Evolutionary conservation across 2,329 filamentous ascomycete genomes (phyloP), one percentile per base, ranked within the genome.

Genomic region (Akanthomyces uredinophilus): DNA sequence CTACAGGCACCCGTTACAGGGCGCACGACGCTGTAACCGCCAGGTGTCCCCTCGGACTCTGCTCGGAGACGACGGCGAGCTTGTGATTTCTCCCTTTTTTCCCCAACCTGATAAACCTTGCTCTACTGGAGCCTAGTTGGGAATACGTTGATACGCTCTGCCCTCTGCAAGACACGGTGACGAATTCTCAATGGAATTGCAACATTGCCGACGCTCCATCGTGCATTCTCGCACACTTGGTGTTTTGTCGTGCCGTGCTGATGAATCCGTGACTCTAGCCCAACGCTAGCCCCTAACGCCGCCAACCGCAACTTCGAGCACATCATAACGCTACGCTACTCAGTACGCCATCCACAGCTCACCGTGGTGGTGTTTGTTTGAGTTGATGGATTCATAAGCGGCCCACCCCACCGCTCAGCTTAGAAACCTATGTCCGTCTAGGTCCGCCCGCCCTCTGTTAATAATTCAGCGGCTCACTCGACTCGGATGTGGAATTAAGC

Each of bases 351-450:
- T 51, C 46, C 35, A 8, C 55, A 18, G n/a, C 51, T 47, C 6
- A 22, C 24, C 22, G 22, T 16, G 8, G 7, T 46, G 29, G 7
- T 22, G 16, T 22, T 18, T 32, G 14, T 37, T n/a, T 52, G 37
- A 52, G 49, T 39, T 22, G n/a, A 3, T 41, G n/a, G 57, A 60
- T 60, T 60, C 39, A 51, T 60, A 60, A 60, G 43, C 57, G 6
- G 22, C 7, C 20, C 35, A 5, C 47, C 27, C 27, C 27, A n/a
- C 27, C 41, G 49, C 37, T 35, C 32, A 35, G 57, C 39, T 60
- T 60, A 53, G 57, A 60, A 60, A 60, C 57, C 44, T 13, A 53
- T 60, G 49, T 60, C 57, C 57, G 57, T 16, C 24, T 53, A 60
- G 32, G n/a, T 49, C 44, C 55, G 55, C 47, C 24, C 32, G 5